Base-by-base conservation (phyloP, 1,284 basidiomycete species). In the Leccinum laetum region DNA sequence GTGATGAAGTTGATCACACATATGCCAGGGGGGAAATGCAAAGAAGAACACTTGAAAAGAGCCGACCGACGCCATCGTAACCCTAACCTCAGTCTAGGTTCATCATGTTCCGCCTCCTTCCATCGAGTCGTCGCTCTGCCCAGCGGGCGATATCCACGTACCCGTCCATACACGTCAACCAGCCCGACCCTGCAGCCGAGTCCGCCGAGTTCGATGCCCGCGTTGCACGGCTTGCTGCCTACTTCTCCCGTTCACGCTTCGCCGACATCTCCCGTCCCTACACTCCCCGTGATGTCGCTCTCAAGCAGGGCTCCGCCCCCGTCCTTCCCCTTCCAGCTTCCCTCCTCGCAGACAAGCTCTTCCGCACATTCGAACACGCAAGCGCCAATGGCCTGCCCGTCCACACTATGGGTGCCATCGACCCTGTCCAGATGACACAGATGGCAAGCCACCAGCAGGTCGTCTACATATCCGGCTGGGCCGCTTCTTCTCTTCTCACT, bases 401-500 rank as follows among this genome's bases (percentile, higher is more conserved):
- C 11, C 92, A 93, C 70, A 96, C 94, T 5, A 89, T 95, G 86
- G 94, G 94, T 44, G 94, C 92, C 14, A 90, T 97, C 67, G 95
- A 97, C 75, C 95, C 95, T 0, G 87, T 96, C 4, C 95, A 97
- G 79, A 94, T 96, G 90, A 95, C 95, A 0, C 97, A 99, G 79
- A 98, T 99, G 96, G 98, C 96, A 8, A 86, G 87, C 72, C 87
- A 96, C 78, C 94, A 98, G 74, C 95, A 99, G 75, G 92, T 95
- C 24, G 92, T 99, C 59, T 99, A 99, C 77, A 86, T 99, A 29
- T 98, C 95, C 49, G 97, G 97, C 29, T 99, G 94, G 89, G 94
- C 93, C 26, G 86, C 89, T 44, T 93, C 91, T 57, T 98, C 96
- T 66, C 86, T 96, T 64, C 84, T 95, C 61, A 95, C 94, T 26